Evolutionary conservation across 257 asterid species (phyloP).

Genomic region (Linderniella brevidens): DNA sequence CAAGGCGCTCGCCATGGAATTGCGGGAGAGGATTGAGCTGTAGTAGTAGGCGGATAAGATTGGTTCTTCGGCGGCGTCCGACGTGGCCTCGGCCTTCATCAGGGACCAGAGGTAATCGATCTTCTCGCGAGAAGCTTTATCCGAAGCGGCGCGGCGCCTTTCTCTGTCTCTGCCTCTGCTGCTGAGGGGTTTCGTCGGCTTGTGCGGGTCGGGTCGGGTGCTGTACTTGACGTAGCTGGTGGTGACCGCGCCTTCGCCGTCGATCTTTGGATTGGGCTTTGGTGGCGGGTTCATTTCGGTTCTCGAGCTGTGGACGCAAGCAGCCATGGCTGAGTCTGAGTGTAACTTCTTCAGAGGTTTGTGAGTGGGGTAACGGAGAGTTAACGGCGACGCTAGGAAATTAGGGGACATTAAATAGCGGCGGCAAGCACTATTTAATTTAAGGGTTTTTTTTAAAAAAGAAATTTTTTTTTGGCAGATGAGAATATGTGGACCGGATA

Average conservation of each 20-base stretch:
- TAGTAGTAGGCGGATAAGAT: slow-evolving; percentile 41
- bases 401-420: slow-evolving; percentile 28
- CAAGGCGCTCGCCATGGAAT: slow-evolving; percentile 48
- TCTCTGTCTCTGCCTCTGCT: slow-evolving; percentile 9
- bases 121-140: not conserved
- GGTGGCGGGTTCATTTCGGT: slow-evolving; percentile 21
- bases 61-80: slow-evolving; percentile 53
- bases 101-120: slow-evolving; percentile 34
- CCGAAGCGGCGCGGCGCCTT: not conserved
- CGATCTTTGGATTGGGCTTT: slow-evolving; percentile 15
- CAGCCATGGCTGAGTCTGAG: slow-evolving; percentile 30
- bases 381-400: slow-evolving; percentile 16
- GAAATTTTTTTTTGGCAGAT: not conserved
- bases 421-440: slow-evolving; percentile 9
- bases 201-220: slow-evolving; percentile 14
- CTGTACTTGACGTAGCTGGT: slow-evolving; percentile 25
- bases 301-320: slow-evolving; percentile 47
- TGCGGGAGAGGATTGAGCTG: slow-evolving; percentile 38
- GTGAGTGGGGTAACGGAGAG: slow-evolving; percentile 10
- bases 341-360: slow-evolving; percentile 8
- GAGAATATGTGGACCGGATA: slow-evolving; percentile 8
- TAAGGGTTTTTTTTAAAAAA: slow-evolving; percentile 8
- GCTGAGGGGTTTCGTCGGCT: slow-evolving; percentile 21
- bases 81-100: slow-evolving; percentile 59
- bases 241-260: slow-evolving; percentile 15